Conservation (phyloP, 352 stramenopile species). For the Pythium biforme region DNA sequence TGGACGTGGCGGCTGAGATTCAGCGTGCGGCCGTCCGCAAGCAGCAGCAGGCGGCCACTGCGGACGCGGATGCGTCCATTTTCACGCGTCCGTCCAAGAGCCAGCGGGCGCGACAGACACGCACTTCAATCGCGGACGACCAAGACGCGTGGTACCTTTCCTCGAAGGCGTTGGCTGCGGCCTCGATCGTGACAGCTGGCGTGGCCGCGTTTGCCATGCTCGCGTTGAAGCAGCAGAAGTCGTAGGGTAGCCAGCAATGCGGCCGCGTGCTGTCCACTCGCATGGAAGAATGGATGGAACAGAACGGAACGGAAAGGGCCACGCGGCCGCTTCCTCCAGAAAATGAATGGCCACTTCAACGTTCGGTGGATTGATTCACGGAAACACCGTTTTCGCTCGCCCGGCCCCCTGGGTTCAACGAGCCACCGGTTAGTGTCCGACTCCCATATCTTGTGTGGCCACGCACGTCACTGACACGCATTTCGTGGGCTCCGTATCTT, state of each 20-base stretch:
- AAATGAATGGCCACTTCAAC: neutral
- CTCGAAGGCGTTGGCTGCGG: constrained; percentile 52
- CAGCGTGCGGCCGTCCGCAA: constrained; percentile 16
- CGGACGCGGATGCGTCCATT: constrained; percentile 50
- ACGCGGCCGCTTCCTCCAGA: neutral
- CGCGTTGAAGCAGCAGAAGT: constrained; percentile 57
- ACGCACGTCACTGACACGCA: neutral
- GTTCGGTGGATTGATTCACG: neutral
- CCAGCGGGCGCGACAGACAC: constrained; percentile 31
- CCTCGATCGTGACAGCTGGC: constrained; percentile 67
- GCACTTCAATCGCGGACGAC: constrained; percentile 7
- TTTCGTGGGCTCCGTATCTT: constrained; percentile 17
- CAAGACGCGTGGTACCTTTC: constrained; percentile 65
- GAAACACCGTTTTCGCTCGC: neutral
- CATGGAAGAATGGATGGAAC: constrained; percentile 2
- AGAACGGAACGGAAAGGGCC: neutral
- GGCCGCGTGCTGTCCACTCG: neutral
- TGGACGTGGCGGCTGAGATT: constrained; percentile 21
- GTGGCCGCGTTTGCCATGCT: constrained; percentile 62
- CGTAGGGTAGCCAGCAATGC: constrained; percentile 12
- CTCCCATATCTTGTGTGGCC: constrained; percentile 13
- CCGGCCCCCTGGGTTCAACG: neutral
- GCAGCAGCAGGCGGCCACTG: constrained; percentile 3
- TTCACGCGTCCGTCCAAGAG: constrained; percentile 70
- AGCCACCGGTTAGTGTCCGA: constrained; percentile 9